Base-by-base conservation (phyloP, 1,284 basidiomycete genomes). In the Tremellales sp. region DNA sequence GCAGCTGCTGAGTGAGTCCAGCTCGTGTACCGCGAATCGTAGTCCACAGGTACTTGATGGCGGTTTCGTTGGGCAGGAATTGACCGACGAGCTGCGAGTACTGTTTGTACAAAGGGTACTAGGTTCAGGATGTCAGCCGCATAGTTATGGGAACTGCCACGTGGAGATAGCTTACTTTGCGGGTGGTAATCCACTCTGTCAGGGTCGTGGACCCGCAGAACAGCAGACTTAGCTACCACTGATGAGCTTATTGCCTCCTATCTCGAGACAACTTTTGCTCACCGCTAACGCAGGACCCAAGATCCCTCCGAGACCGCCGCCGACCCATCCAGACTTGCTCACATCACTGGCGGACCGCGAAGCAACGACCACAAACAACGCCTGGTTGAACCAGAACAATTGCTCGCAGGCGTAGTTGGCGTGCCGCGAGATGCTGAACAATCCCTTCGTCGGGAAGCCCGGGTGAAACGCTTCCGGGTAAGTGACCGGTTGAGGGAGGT, bases 401-500 rank as follows among this genome's bases (percentile, higher is more conserved):
- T 93, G 90, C 66, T 95, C 91, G 65, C 86, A 90, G 0, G 84
- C 75, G 71, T 91, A 93, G 69, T 95, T 95, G 16, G 93, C 91
- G 68, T 97, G 93, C 14, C 93, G 77, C 3, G 81, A 83, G 76
- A 83, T 90, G 1, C 81, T 79, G 86, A 87, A 97, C 9, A 97
- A 71, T 1, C 92, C 91, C 12, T 78, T 77, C 0, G 88, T 90
- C 21, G 85, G 74, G 68, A 97, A 97, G 1, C 93, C 93, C 5
- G 91, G 78, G 55, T 84, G 76, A 5, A 42, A 76, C 56, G 40
- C 84, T 74, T 33, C 78, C 74, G 21, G 84, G 53, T 56, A 59
- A n/a, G 53, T 6, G 13, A 56, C 57, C 24, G 56, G 54, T 34
- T 52, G 33, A 7, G 56, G 47, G 10, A 43, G 37, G n/a, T 40